Evolutionary conservation across 1,284 basidiomycete species (phyloP), one percentile per base, ranked within the genome.

Genomic region (Microbotryomycetes sp.): DNA sequence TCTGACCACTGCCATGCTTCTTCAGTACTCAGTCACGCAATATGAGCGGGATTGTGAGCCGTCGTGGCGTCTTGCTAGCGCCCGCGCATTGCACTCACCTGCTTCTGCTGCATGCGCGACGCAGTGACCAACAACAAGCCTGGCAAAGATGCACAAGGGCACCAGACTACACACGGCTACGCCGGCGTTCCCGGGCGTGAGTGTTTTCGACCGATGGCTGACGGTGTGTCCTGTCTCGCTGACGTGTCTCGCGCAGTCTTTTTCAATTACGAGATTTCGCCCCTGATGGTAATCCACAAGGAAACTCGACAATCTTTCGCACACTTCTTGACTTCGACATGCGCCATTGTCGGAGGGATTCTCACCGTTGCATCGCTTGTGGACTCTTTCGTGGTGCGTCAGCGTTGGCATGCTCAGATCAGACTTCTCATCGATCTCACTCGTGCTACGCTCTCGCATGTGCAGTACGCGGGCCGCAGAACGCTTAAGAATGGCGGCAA

Each of bases 321-420:
- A 6, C 96, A 97, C 78, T 97, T 98, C 81, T 78, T 97, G 46
- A 96, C 92, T 42, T 94, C 91, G 88, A 94, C 93, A 23, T 97
- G 93, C 73, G 96, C 96, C 3, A 97, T 99, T 72, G 86, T 98
- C 46, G 94, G 94, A 65, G 94, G 96, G 71, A 92, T 98, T 7
- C 79, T 99, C 54, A 99, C 96, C 1, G 86, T 99, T 28, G 92
- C 93, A 15, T 87, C 89, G 1, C 80, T 99, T n/a, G 70, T 97
- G 54, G 94, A 98, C 76, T 49, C 60, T 23, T 60, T 68, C 57
- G 68, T 69, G 31, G 59, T 62, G 32, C 26, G 59, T 58, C 7
- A 4, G 4, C 47, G 5, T 1, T n/a, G 14, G 14, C 47, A n/a
- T 49, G 12, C 12, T 15, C 50, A 6, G 50, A 52, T 23, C 15